Evolutionary conservation across 176 grass and related monocot species (phyloP).

Genomic region (Bonia amplexicaulis): DNA sequence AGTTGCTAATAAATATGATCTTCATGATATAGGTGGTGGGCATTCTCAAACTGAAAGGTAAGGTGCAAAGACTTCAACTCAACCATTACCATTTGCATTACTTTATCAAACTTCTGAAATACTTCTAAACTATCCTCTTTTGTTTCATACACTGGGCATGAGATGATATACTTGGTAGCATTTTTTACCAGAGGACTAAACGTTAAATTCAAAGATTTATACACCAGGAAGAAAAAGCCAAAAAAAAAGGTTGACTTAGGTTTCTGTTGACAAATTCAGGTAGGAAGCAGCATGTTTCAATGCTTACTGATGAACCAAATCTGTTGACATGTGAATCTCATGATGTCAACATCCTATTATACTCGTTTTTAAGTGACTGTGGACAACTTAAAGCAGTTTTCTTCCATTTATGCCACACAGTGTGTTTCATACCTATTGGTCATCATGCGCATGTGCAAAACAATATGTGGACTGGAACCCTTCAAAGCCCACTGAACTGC

Average conservation of each 20-base stretch:
- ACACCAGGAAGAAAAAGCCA: conserved; percentile 5
- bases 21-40: background rate
- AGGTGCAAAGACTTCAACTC: background rate
- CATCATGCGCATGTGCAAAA: conserved; percentile 90
- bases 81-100: background rate
- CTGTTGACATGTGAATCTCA: background rate
- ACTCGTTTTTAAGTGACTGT: background rate
- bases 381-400: background rate
- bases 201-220: background rate
- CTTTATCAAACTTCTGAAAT: background rate
- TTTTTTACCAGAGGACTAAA: background rate
- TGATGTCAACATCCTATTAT: background rate
- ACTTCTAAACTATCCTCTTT: background rate
- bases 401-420: background rate
- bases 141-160: background rate
- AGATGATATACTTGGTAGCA: background rate
- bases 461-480: conserved; percentile 64
- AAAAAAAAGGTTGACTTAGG: background rate
- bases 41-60: background rate
- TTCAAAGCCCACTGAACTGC: conserved; percentile 69
- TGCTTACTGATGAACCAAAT: background rate
- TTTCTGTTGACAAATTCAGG: background rate
- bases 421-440: conserved; percentile 57
- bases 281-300: conserved; percentile 6
- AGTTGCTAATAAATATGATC: background rate